phyloP scores from a whole-genome alignment of 202 grass and related monocot species.

The Schoenoplectus tabernaemontani region DNA sequence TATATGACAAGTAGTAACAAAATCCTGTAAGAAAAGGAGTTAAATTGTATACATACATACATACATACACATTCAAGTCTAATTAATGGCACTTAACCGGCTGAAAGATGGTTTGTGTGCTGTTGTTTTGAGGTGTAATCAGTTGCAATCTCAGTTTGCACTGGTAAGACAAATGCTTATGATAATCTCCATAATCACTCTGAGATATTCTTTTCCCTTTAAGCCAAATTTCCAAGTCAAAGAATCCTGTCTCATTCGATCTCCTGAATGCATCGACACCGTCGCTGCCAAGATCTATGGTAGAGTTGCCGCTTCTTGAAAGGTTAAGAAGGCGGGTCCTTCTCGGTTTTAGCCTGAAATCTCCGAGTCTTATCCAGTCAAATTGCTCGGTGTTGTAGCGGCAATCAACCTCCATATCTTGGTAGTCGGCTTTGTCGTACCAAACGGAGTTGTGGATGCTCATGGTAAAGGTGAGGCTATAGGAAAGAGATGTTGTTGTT shows the following conservation, averaged over 20 bases:
- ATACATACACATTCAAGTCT: no score
- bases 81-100: constrained; percentile 32
- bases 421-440: constrained; percentile 18
- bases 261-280: constrained; percentile 20
- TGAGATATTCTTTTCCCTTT: constrained; percentile 28
- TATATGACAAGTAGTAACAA: no score
- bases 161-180: not conserved
- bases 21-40: no score
- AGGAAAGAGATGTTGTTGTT: constrained; percentile 20
- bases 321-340: constrained; percentile 28
- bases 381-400: constrained; percentile 34
- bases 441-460: constrained; percentile 35
- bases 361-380: not conserved
- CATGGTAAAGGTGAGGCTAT: constrained; percentile 41
- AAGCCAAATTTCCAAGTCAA: constrained; percentile 39
- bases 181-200: not conserved
- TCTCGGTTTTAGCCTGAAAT: constrained; percentile 1
- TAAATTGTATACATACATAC: no score
- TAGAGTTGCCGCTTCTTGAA: constrained; percentile 12
- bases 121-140: constrained; percentile 1
- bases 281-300: constrained; percentile 10
- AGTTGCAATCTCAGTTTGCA: constrained; percentile 40
- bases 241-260: constrained; percentile 34
- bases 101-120: constrained; percentile 18
- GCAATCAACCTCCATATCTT: constrained; percentile 34